Percentiles rank a stretch among this genome's conserved stretches.
Evolutionary conservation across 495 filamentous ascomycete genomes (phyloP).

Genomic region (Chaetomidium leptoderma): DNA sequence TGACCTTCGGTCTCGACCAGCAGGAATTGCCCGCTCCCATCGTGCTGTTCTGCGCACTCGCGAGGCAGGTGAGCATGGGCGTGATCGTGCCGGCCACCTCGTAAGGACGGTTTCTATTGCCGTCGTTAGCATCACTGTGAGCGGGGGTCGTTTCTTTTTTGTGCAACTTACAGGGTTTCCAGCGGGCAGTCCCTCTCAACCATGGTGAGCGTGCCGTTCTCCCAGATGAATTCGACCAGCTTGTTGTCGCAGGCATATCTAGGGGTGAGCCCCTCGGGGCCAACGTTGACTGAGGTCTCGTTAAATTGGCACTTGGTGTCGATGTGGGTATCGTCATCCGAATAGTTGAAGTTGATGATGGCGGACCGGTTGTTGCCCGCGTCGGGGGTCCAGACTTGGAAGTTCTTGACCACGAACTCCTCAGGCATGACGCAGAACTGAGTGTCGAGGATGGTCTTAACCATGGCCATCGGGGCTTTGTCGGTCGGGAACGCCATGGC

Average conservation of each 20-base stretch:
- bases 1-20: not conserved
- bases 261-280: constrained; percentile 16
- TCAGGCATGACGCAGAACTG: constrained; percentile 25
- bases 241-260: constrained; percentile 31
- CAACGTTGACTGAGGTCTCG: constrained; percentile 25
- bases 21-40: constrained; percentile 19
- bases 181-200: constrained; percentile 33
- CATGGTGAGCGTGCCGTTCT: constrained; percentile 34
- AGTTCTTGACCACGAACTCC: constrained; percentile 22
- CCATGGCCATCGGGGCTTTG: constrained; percentile 11
- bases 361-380: constrained; percentile 14
- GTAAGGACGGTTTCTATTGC: constrained; percentile 1
- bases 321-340: constrained; percentile 25
- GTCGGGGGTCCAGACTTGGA: constrained; percentile 23
- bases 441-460: constrained; percentile 5
- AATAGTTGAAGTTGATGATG: constrained; percentile 24
- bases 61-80: constrained; percentile 18
- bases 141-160: not conserved
- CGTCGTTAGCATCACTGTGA: not conserved
- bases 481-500: constrained; percentile 18
- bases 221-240: constrained; percentile 48
- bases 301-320: constrained; percentile 30
- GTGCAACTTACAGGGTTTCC: not conserved
- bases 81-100: constrained; percentile 23
- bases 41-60: constrained; percentile 8